Conservation (phyloP, 2,329 filamentous ascomycete genomes). For the Cladosporium halotolerans region DNA sequence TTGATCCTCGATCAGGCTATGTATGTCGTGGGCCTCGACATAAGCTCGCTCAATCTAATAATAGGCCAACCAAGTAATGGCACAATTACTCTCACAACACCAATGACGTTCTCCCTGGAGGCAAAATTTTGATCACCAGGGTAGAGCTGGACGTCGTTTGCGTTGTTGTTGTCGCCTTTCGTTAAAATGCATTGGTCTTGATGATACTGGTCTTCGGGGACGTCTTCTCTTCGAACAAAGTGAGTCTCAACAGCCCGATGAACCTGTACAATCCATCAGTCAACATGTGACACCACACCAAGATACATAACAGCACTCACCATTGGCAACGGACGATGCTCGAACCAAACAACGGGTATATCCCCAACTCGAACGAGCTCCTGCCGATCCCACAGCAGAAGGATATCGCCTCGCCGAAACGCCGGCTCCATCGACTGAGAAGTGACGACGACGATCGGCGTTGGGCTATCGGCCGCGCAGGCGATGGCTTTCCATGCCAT, state of each 20-base stretch:
- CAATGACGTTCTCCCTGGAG: neutral
- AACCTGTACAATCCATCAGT: neutral
- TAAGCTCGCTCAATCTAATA: neutral
- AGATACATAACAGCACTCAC: neutral
- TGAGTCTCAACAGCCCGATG: neutral
- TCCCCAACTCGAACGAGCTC: neutral
- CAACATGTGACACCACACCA: too few relatives aligned
- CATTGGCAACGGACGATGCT: neutral
- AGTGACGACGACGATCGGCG: neutral
- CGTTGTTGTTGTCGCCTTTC: neutral
- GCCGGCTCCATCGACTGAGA: neutral
- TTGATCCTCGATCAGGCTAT: neutral
- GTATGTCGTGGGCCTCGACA: neutral
- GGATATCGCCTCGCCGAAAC: neutral
- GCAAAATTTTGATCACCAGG: neutral
- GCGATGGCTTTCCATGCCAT: constrained; percentile 28
- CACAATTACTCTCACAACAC: neutral
- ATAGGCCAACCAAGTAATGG: neutral
- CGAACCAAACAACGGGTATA: neutral
- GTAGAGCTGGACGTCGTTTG: neutral
- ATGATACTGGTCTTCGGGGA: neutral
- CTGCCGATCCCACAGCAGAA: neutral
- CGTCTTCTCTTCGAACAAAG: neutral
- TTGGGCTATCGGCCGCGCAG: neutral
- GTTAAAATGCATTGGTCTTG: neutral